A percentile compares a stretch with the other conserved stretches of the same genome.
phyloP scores from a whole-genome alignment of 2,329 filamentous ascomycete genomes.

The Trichoderma sp. region DNA sequence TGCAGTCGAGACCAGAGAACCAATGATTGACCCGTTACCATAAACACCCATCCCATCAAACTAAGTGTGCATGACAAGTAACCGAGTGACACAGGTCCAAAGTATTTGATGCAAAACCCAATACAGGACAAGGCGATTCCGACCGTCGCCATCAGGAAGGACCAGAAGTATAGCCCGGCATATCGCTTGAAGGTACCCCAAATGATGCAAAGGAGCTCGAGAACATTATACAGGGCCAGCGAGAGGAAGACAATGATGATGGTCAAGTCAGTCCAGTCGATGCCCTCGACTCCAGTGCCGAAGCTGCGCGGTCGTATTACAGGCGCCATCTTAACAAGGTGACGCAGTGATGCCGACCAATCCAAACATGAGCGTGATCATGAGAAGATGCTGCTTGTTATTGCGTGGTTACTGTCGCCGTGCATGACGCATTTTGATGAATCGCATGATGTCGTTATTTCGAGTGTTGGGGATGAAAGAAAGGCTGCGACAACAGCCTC shows the following conservation, averaged over 20 bases:
- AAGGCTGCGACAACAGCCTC: neutral
- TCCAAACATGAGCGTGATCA: neutral
- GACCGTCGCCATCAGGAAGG: conserved; percentile 33
- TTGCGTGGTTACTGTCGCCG: neutral
- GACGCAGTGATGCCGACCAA: neutral
- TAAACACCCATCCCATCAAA: conserved; percentile 33
- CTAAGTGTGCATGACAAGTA: conserved; percentile 24
- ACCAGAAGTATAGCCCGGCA: conserved; percentile 38
- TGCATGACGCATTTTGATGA: neutral
- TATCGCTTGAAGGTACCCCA: conserved; percentile 42
- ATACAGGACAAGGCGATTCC: conserved; percentile 38
- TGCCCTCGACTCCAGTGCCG: neutral
- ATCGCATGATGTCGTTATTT: neutral
- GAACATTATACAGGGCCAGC: conserved; percentile 15
- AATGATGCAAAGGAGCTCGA: conserved; percentile 39
- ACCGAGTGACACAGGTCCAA: conserved; percentile 21
- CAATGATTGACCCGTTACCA: conserved; percentile 59
- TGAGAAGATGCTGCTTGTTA: neutral
- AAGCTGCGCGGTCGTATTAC: neutral
- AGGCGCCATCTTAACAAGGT: neutral
- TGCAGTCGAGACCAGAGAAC: conserved; percentile 62
- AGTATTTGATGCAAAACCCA: conserved; percentile 45
- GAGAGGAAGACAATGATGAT: conserved; percentile 18
- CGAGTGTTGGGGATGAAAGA: neutral
- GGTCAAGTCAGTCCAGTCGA: neutral